Evolutionary conservation across 2,329 filamentous ascomycete species (phyloP).

Genomic region (Malbranchea zuffiana): DNA sequence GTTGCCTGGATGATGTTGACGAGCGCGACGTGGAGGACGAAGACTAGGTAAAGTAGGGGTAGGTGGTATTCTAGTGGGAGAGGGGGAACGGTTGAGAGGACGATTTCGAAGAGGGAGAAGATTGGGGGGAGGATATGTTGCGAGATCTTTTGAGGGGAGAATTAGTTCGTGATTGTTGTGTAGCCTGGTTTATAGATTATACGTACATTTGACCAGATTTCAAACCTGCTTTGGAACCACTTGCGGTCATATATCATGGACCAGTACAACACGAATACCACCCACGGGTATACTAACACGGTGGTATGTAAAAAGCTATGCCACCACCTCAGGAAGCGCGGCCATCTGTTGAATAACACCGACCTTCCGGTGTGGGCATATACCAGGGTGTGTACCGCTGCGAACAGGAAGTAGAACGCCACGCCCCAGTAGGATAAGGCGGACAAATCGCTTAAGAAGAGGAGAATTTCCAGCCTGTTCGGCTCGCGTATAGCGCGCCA

Average conservation of each 20-base stretch:
- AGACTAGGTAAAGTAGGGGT: constrained; percentile 54
- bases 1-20: constrained; percentile 63
- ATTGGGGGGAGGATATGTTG: constrained; percentile 63
- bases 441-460: constrained; percentile 79
- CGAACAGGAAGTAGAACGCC: constrained; percentile 63
- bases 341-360: constrained; percentile 48
- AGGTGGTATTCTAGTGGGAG: constrained; percentile 52
- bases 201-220: constrained; percentile 43
- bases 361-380: constrained; percentile 49
- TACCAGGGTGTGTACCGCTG: constrained; percentile 56
- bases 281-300: constrained; percentile 52
- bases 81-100: constrained; percentile 54
- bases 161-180: not conserved
- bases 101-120: constrained; percentile 66
- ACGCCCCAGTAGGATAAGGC: constrained; percentile 72
- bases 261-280: constrained; percentile 66
- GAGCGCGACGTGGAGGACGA: constrained; percentile 60
- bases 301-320: constrained; percentile 56
- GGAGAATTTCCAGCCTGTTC: constrained; percentile 39
- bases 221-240: constrained; percentile 45
- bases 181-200: no score
- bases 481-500: constrained; percentile 49
- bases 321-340: constrained; percentile 51
- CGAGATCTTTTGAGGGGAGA: constrained; percentile 41
- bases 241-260: constrained; percentile 43